phyloP scores from a whole-genome alignment of 2,329 filamentous ascomycete species.

The Nannizzia gypsea region DNA sequence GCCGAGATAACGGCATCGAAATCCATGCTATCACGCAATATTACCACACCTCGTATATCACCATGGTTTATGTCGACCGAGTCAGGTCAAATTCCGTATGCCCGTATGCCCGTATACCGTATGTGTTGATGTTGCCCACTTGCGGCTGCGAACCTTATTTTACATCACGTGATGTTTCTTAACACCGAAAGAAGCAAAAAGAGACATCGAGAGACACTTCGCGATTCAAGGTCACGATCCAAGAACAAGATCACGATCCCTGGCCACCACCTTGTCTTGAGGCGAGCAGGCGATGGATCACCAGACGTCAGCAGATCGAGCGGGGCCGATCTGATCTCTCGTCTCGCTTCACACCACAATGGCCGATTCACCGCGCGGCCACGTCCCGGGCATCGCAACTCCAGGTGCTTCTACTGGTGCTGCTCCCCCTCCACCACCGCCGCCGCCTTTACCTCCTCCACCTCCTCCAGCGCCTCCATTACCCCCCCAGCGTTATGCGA shows the following conservation, averaged over 20 bases:
- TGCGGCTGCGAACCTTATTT: not conserved
- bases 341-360: conserved; percentile 9
- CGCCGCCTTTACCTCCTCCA: conserved; percentile 13
- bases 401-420: conserved; percentile 20
- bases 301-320: conserved; percentile 14
- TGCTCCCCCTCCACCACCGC: conserved; percentile 14
- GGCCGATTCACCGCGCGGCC: conserved; percentile 15
- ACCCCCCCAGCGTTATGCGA: conserved; percentile 31
- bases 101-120: too few relatives aligned
- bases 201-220: not conserved
- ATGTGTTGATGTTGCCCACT: too few relatives aligned
- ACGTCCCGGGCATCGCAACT: conserved; percentile 17
- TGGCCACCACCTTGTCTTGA: not conserved
- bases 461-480: conserved; percentile 25
- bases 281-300: conserved; percentile 14
- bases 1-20: not conserved
- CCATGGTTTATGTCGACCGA: too few relatives aligned
- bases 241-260: not conserved
- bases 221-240: not conserved
- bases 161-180: not conserved
- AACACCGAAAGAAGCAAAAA: not conserved
- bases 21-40: not conserved
- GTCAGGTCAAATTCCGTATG: too few relatives aligned
- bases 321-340: conserved; percentile 12
- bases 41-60: not conserved